Percentiles rank a stretch among this genome's conserved stretches.
Evolutionary conservation across 306 rosid species (phyloP).

Genomic region (Trichosanthes truncata): DNA sequence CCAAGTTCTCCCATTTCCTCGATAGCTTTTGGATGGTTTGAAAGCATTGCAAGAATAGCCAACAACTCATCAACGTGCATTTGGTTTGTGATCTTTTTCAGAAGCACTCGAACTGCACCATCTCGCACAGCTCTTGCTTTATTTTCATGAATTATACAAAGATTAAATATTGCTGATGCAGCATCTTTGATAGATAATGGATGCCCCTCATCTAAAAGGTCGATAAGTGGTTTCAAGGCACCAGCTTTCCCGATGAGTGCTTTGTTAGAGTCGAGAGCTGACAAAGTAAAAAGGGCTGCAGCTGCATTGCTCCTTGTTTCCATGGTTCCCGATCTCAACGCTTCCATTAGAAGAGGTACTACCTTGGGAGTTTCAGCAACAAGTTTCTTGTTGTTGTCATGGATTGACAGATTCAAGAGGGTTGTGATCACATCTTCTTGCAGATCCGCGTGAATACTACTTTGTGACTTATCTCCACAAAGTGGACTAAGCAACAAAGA

Average conservation of each 20-base stretch:
- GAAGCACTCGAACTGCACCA: slow-evolving; percentile 55
- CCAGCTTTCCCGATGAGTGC: slow-evolving; percentile 70
- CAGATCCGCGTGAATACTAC: slow-evolving; percentile 34
- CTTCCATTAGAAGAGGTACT: slow-evolving; percentile 48
- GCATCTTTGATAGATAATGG: slow-evolving; percentile 68
- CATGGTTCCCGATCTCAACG: slow-evolving; percentile 62
- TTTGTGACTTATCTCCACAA: slow-evolving; percentile 31
- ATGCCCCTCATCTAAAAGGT: slow-evolving; percentile 76
- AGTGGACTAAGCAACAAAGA: slow-evolving; percentile 60
- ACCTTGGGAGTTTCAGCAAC: slow-evolving; percentile 77
- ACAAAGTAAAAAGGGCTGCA: slow-evolving; percentile 77
- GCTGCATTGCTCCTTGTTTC: slow-evolving; percentile 85
- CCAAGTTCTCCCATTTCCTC: slow-evolving; percentile 73
- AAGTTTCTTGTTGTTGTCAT: slow-evolving; percentile 73
- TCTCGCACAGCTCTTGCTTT: slow-evolving; percentile 63
- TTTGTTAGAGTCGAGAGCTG: slow-evolving; percentile 91
- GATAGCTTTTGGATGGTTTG: slow-evolving; percentile 57
- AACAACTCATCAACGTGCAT: slow-evolving; percentile 55
- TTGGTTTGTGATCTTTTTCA: slow-evolving; percentile 38
- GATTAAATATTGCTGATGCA: slow-evolving; percentile 71
- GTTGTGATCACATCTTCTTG: slow-evolving; percentile 86
- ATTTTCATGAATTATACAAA: slow-evolving; percentile 72
- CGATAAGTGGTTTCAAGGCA: slow-evolving; percentile 56
- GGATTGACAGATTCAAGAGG: slow-evolving; percentile 76
- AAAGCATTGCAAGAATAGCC: slow-evolving; percentile 66